Evolutionary conservation across 805 yeast species (phyloP).

Genomic region (Candida anglica): DNA sequence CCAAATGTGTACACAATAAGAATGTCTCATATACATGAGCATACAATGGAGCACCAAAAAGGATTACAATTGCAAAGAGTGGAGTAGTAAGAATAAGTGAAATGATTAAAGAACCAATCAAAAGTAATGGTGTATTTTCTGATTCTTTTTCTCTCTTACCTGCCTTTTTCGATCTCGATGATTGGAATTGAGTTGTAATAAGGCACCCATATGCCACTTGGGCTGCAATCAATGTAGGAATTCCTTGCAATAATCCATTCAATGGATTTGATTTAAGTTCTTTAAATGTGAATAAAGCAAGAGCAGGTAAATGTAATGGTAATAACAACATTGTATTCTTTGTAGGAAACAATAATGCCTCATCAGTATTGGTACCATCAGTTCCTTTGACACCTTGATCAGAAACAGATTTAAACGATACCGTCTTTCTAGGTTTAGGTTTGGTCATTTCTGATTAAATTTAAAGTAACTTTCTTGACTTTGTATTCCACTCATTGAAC

Average conservation of each 20-base stretch:
- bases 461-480: too few species aligned
- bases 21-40: constrained; percentile 51
- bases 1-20: constrained; percentile 57
- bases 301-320: constrained; percentile 20
- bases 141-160: constrained; percentile 6
- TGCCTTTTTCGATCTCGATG: background rate
- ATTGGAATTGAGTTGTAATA: constrained; percentile 5
- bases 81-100: constrained; percentile 35
- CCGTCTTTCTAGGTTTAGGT: constrained; percentile 1
- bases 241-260: constrained; percentile 21
- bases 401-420: constrained; percentile 1
- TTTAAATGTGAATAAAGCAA: constrained; percentile 2
- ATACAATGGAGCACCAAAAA: constrained; percentile 80
- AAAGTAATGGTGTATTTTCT: constrained; percentile 18
- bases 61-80: constrained; percentile 39
- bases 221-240: constrained; percentile 16
- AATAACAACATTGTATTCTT: constrained; percentile 11
- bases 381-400: background rate
- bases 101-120: constrained; percentile 23
- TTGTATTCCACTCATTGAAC: too few species aligned
- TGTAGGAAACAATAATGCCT: too few species aligned
- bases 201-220: constrained; percentile 22
- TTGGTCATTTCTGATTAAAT: too few species aligned
- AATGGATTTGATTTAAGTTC: constrained; percentile 19
- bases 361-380: too few species aligned